Conservation (phyloP, 371 early-diverging fungal genomes). For the Choanephora cucurbitarum region DNA sequence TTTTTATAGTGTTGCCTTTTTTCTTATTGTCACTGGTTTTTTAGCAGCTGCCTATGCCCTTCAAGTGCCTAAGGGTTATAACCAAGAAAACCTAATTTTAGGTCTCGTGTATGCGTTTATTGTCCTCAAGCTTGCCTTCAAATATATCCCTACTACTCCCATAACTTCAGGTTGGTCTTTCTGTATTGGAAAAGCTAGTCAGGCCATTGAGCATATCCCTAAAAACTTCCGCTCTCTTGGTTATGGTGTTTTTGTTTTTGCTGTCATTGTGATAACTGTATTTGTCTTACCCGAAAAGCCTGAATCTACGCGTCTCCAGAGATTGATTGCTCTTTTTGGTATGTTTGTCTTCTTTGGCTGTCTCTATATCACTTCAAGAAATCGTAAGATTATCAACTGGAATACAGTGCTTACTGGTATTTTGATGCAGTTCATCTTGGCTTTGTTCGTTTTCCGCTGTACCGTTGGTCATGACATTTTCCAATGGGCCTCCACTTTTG, state of each 20-base stretch:
- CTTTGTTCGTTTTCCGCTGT: slow-evolving; percentile 79
- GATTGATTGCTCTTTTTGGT: slow-evolving; percentile 79
- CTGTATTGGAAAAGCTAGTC: slow-evolving; percentile 12
- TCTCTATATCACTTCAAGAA: slow-evolving; percentile 59
- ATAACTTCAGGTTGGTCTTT: slow-evolving; percentile 23
- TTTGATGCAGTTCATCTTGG: slow-evolving; percentile 79
- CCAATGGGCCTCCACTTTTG: slow-evolving; percentile 68
- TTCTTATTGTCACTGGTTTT: slow-evolving; percentile 44
- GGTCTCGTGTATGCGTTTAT: slow-evolving; percentile 40
- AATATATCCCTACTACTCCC: slow-evolving; percentile 32
- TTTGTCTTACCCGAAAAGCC: slow-evolving; percentile 56
- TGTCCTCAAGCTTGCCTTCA: slow-evolving; percentile 28
- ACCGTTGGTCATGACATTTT: slow-evolving; percentile 78
- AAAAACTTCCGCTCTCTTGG: slow-evolving; percentile 11
- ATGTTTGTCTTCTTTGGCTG: slow-evolving; percentile 61
- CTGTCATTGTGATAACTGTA: slow-evolving; percentile 60
- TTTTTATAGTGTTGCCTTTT: slow-evolving; percentile 32
- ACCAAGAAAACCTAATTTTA: slow-evolving; percentile 37
- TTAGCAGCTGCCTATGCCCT: slow-evolving; percentile 40
- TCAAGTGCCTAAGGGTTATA: slow-evolving; percentile 46
- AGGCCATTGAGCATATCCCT: slow-evolving; percentile 30
- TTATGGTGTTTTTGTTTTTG: slow-evolving; percentile 44
- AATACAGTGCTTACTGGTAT: slow-evolving; percentile 76
- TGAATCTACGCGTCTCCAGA: slow-evolving; percentile 63
- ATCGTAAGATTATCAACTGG: slow-evolving; percentile 72